Evolutionary conservation across 495 filamentous ascomycete genomes (phyloP).

Genomic region (Penicillium paxilli): DNA sequence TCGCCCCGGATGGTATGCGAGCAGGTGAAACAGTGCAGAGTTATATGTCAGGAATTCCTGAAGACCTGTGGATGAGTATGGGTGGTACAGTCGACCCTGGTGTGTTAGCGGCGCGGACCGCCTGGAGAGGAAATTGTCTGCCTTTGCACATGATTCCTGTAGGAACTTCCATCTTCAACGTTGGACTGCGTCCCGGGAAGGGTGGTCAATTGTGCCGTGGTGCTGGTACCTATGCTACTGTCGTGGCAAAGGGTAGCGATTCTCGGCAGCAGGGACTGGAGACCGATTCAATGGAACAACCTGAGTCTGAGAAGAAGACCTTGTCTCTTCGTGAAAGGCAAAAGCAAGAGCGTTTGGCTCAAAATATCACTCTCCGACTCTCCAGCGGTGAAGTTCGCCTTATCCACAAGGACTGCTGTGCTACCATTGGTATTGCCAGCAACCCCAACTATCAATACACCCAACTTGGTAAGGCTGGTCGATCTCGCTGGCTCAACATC

Average conservation of each 20-base stretch:
- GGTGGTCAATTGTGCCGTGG: slow-evolving; percentile 89
- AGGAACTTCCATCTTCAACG: slow-evolving; percentile 85
- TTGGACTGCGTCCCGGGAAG: slow-evolving; percentile 71
- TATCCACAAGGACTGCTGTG: slow-evolving; percentile 87
- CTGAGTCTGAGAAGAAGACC: slow-evolving; percentile 29
- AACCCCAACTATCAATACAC: slow-evolving; percentile 87
- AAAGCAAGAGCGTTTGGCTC: slow-evolving; percentile 55
- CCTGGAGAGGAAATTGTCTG: slow-evolving; percentile 91
- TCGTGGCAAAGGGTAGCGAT: slow-evolving; percentile 80
- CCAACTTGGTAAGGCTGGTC: slow-evolving; percentile 92
- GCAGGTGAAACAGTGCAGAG: slow-evolving; percentile 89
- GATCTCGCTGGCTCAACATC: slow-evolving; percentile 89
- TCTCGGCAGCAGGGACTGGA: slow-evolving; percentile 38
- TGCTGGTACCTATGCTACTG: slow-evolving; percentile 85
- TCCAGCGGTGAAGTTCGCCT: slow-evolving; percentile 90
- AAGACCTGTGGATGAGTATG: slow-evolving; percentile 82
- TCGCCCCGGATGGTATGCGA: slow-evolving; percentile 90
- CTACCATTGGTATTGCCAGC: slow-evolving; percentile 89
- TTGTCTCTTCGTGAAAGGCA: slow-evolving; percentile 41
- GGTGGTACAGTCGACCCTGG: slow-evolving; percentile 89
- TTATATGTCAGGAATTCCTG: slow-evolving; percentile 84
- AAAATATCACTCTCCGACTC: slow-evolving; percentile 75
- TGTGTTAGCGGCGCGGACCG: slow-evolving; percentile 90
- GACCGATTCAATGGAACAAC: slow-evolving; percentile 10
- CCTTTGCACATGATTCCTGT: slow-evolving; percentile 93